phyloP scores from a whole-genome alignment of 1,284 basidiomycete genomes.

The Rhodotorula sp. region DNA sequence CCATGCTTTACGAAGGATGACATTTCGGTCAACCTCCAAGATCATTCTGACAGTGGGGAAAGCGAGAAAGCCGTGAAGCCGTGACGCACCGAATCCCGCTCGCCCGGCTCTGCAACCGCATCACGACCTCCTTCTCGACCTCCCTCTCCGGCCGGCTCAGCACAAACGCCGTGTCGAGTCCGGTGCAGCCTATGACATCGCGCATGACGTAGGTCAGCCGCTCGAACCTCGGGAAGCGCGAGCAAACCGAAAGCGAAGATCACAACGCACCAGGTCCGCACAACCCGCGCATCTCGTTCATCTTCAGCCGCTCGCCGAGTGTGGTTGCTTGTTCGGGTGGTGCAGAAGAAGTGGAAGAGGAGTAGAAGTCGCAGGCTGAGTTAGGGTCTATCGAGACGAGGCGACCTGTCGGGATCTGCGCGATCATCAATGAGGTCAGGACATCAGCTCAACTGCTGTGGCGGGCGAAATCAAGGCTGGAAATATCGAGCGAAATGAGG shows the following conservation, averaged over 20 bases:
- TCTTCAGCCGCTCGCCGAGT: constrained; percentile 52
- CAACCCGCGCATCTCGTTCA: constrained; percentile 45
- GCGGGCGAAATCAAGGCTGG: no score
- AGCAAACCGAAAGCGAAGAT: no score
- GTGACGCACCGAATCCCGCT: constrained; percentile 55
- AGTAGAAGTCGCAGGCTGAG: constrained; percentile 55
- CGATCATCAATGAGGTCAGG: background rate
- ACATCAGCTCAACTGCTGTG: no score
- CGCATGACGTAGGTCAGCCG: background rate
- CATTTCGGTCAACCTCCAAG: background rate
- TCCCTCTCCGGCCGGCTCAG: constrained; percentile 44
- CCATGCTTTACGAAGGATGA: constrained; percentile 49
- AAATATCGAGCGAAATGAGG: background rate
- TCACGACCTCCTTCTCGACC: constrained; percentile 46
- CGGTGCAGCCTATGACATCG: constrained; percentile 12
- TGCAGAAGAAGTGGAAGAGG: constrained; percentile 38
- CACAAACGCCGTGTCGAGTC: constrained; percentile 41
- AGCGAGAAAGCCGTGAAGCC: no score
- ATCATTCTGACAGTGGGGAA: no score
- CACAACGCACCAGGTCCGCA: constrained; percentile 52
- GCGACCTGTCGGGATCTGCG: constrained; percentile 53
- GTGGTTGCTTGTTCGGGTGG: constrained; percentile 7
- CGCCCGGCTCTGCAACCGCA: constrained; percentile 54
- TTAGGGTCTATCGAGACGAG: constrained; percentile 49
- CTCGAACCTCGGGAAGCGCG: background rate